Conservation (phyloP, 768 basidiomycete genomes). For the Zangia roseola region DNA sequence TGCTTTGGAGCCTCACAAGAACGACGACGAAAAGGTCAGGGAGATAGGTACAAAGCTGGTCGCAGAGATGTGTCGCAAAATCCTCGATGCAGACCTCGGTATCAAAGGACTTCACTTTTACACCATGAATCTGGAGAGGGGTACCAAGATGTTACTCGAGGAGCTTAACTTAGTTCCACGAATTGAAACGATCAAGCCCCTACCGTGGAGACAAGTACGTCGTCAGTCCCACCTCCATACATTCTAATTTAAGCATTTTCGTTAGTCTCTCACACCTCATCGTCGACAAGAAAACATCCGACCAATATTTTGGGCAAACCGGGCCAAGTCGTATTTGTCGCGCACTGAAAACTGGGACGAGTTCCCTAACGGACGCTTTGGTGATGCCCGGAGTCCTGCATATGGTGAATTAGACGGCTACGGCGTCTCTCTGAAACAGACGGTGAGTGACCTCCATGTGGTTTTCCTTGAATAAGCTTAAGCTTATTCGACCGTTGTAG, state of each 20-base stretch:
- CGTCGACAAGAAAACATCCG: constrained; percentile 90
- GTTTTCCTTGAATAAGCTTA: constrained; percentile 1
- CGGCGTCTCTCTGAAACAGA: constrained; percentile 89
- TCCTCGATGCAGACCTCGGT: constrained; percentile 75
- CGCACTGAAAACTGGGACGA: constrained; percentile 99
- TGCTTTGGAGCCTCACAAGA: constrained; percentile 81
- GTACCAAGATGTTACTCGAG: constrained; percentile 91
- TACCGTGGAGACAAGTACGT: constrained; percentile 93
- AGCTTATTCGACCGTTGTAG: constrained; percentile 43
- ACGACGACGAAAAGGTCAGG: constrained; percentile 89
- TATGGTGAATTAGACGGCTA: constrained; percentile 98
- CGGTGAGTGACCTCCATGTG: constrained; percentile 44
- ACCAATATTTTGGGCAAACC: constrained; percentile 99
- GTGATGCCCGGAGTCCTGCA: constrained; percentile 95
- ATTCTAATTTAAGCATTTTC: constrained; percentile 6
- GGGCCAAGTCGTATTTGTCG: constrained; percentile 90
- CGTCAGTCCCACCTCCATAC: background rate
- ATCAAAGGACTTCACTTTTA: constrained; percentile 94
- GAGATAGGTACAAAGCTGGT: constrained; percentile 93
- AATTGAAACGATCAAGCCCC: constrained; percentile 87
- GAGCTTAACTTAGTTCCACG: constrained; percentile 87
- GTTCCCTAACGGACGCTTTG: constrained; percentile 98
- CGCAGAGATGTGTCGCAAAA: constrained; percentile 88
- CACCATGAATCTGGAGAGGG: constrained; percentile 96
- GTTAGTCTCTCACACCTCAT: constrained; percentile 87